Conservation (phyloP, 768 basidiomycete genomes). For the Hemileccinum rubropunctum region DNA sequence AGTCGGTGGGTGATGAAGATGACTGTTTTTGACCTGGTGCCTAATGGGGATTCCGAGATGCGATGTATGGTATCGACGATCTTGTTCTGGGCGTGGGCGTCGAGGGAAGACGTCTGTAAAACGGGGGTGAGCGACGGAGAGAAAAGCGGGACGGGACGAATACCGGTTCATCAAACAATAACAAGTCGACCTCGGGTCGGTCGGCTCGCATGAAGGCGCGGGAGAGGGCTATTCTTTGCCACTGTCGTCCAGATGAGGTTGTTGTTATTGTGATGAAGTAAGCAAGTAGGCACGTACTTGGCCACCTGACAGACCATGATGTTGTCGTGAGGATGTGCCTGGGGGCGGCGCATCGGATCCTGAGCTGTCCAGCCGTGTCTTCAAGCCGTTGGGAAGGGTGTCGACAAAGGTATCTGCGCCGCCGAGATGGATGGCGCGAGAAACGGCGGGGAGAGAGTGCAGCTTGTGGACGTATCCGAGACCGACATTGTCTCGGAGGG, state of each 20-base stretch:
- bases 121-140: not conserved
- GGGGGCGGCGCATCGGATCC: conserved; percentile 49
- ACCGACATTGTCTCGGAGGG: conserved; percentile 84
- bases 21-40: conserved; percentile 64
- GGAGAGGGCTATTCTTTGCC: conserved; percentile 85
- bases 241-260: too few relatives aligned
- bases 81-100: conserved; percentile 75
- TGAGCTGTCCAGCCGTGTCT: conserved; percentile 66
- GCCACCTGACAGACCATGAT: conserved; percentile 79
- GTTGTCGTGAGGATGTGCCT: conserved; percentile 35
- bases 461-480: conserved; percentile 71
- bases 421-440: conserved; percentile 65
- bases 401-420: conserved; percentile 67
- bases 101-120: conserved; percentile 71
- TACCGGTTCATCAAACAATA: conserved; percentile 85
- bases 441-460: conserved; percentile 52
- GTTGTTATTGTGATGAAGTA: conserved; percentile 15
- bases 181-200: conserved; percentile 70
- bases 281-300: conserved; percentile 51
- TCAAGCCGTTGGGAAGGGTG: conserved; percentile 66
- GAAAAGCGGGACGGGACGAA: conserved; percentile 22
- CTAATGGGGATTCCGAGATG: conserved; percentile 55
- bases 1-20: conserved; percentile 84
- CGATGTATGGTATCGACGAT: conserved; percentile 74
- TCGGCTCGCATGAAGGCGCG: conserved; percentile 84